Conservation (phyloP, 805 yeast species). For the Wickerhamiella parazyma region DNA sequence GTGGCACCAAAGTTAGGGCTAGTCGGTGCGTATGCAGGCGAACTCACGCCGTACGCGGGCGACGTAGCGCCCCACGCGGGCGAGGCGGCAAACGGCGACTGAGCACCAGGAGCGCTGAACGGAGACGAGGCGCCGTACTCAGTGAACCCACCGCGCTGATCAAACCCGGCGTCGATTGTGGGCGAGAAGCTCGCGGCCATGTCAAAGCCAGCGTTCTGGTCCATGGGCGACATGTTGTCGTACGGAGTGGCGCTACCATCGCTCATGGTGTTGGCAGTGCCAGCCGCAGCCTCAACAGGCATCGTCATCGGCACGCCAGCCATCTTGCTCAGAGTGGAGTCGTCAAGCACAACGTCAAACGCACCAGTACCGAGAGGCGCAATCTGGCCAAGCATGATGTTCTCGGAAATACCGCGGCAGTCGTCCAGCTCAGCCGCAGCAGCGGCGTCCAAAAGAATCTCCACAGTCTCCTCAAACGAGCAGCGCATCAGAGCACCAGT, state of each 20-base stretch:
- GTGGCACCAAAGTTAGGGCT: constrained; percentile 53
- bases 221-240: constrained; percentile 45
- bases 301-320: constrained; percentile 31
- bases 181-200: constrained; percentile 76
- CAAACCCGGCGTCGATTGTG: constrained; percentile 69
- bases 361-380: constrained; percentile 99
- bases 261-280: constrained; percentile 23
- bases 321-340: constrained; percentile 57
- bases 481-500: constrained; percentile 99
- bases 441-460: constrained; percentile 93
- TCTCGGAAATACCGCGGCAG: constrained; percentile 97
- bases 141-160: constrained; percentile 65
- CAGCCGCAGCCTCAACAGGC: constrained; percentile 16
- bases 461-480: constrained; percentile 98
- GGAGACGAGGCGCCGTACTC: constrained; percentile 57
- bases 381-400: constrained; percentile 93
- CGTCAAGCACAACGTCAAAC: constrained; percentile 90
- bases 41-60: constrained; percentile 54
- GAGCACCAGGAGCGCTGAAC: constrained; percentile 47
- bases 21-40: constrained; percentile 67
- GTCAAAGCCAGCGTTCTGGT: constrained; percentile 32
- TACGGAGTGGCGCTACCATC: constrained; percentile 92
- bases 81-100: constrained; percentile 56
- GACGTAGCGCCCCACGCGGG: constrained; percentile 60
- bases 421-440: constrained; percentile 96